phyloP scores from a whole-genome alignment of 768 basidiomycete genomes.

The Sutorius australiensis region DNA sequence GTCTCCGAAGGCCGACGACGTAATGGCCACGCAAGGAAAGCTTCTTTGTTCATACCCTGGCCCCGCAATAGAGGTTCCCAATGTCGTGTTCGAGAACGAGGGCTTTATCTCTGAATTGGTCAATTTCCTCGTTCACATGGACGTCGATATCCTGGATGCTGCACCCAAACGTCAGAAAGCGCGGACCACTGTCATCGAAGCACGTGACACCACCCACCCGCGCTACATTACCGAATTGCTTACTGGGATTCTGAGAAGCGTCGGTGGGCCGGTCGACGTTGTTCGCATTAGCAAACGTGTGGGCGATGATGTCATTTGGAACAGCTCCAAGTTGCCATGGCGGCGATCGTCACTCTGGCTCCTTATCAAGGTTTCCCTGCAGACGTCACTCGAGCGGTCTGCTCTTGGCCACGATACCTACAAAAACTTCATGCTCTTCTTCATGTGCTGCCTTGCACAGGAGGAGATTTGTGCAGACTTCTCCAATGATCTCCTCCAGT shows the following conservation, averaged over 20 bases:
- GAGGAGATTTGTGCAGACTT: neutral
- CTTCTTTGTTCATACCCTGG: constrained; percentile 46
- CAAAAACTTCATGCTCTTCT: constrained; percentile 46
- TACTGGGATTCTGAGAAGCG: constrained; percentile 42
- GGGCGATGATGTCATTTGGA: constrained; percentile 29
- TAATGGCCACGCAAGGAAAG: constrained; percentile 41
- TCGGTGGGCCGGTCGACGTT: constrained; percentile 30
- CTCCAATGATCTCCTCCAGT: constrained; percentile 29
- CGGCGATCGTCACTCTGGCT: constrained; percentile 37
- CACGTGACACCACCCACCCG: constrained; percentile 40
- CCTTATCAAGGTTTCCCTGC: constrained; percentile 30
- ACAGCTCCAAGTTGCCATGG: constrained; percentile 26
- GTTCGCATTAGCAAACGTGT: constrained; percentile 14
- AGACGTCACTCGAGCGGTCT: constrained; percentile 24
- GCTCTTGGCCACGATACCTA: constrained; percentile 27
- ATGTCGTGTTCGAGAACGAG: constrained; percentile 24
- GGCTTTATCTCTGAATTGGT: constrained; percentile 35
- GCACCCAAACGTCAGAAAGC: constrained; percentile 38
- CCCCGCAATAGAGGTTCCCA: constrained; percentile 38
- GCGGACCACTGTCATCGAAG: constrained; percentile 32
- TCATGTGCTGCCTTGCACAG: constrained; percentile 23
- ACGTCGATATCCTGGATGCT: neutral
- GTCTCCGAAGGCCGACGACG: constrained; percentile 31
- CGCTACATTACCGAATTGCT: constrained; percentile 49
- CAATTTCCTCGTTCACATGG: constrained; percentile 30